Evolutionary conservation across 306 rosid genomes (phyloP).

Genomic region (Fragaria iinumae): DNA sequence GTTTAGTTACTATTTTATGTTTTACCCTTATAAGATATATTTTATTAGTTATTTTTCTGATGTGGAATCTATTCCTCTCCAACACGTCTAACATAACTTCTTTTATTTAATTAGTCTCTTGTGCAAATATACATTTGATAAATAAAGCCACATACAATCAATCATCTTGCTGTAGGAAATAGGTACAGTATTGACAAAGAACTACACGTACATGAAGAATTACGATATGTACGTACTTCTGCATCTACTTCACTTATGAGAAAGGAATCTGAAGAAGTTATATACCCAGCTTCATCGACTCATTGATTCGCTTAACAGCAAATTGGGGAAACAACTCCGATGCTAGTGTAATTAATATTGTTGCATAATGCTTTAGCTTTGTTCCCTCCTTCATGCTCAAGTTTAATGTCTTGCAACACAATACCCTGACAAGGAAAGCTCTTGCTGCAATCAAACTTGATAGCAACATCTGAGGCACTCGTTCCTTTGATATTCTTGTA

Average conservation of each 20-base stretch:
- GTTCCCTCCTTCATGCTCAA: conserved; percentile 26
- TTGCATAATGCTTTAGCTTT: conserved; percentile 42
- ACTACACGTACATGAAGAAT: no score
- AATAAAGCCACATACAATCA: no score
- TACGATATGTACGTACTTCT: neutral
- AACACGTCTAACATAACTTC: no score
- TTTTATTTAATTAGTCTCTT: no score
- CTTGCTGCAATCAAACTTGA: conserved; percentile 61
- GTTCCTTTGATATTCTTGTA: conserved; percentile 49
- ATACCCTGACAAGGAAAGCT: conserved; percentile 51
- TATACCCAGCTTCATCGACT: neutral
- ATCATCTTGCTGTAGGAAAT: no score
- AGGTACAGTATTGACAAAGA: neutral
- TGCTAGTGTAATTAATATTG: conserved; percentile 32
- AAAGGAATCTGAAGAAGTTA: neutral
- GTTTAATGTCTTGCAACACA: conserved; percentile 43
- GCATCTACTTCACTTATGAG: neutral
- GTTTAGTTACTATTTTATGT: no score
- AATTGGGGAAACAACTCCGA: conserved; percentile 46
- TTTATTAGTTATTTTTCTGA: no score
- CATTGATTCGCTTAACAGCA: neutral
- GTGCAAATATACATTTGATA: no score
- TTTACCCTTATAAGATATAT: no score
- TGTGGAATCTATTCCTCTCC: no score
- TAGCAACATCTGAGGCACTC: no score